Conservation (phyloP, 352 stramenopile genomes). For the Globisporangium spinosum region DNA sequence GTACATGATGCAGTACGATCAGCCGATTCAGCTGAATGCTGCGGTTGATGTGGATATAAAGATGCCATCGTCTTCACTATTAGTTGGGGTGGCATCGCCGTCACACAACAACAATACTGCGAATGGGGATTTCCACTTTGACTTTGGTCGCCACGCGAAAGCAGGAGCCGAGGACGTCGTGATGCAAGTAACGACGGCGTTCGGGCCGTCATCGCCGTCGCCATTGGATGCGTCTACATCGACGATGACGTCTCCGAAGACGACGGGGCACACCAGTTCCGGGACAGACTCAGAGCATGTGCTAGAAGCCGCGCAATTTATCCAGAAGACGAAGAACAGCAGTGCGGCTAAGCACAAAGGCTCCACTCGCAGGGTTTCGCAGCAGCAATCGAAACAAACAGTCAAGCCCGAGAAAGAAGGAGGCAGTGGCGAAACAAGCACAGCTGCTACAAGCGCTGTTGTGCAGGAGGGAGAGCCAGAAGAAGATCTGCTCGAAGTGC, state of each 20-base stretch:
- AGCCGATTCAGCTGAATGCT: background rate
- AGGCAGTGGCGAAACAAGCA: background rate
- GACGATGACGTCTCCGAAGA: background rate
- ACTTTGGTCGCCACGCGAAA: background rate
- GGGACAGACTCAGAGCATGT: constrained; percentile 1
- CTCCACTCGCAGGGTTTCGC: background rate
- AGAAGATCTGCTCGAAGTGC: constrained; percentile 8
- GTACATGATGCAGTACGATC: background rate
- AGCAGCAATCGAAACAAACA: background rate
- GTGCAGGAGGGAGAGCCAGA: background rate
- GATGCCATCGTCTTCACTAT: background rate
- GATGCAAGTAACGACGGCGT: background rate
- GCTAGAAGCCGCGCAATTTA: background rate
- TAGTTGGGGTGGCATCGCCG: no score
- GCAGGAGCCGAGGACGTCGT: background rate
- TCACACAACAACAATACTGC: no score
- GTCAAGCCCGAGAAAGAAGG: background rate
- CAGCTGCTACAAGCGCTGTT: background rate
- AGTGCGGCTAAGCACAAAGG: background rate
- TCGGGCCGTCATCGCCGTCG: background rate
- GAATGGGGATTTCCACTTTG: background rate
- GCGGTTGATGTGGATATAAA: background rate
- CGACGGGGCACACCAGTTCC: background rate
- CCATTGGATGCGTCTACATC: background rate
- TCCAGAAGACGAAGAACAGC: background rate